Evolutionary conservation across 768 basidiomycete species (phyloP), one percentile per base, ranked within the genome.

Genomic region (Xerocomellus intermedius): DNA sequence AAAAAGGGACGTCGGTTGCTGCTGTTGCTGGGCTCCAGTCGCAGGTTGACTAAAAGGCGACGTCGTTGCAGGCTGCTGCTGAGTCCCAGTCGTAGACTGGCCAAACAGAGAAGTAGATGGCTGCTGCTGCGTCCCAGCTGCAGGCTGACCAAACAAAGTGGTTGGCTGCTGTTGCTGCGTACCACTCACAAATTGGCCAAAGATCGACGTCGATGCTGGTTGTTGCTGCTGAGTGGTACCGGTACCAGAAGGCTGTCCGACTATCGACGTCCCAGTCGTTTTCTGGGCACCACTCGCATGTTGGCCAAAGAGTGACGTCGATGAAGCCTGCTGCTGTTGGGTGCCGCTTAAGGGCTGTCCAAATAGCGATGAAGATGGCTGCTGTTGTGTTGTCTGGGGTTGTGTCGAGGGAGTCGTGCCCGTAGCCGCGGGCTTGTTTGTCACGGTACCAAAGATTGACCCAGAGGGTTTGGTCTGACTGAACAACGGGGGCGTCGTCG

Each of bases 401-500:
- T 64, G 59, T 12, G 57, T 56, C 38, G 53, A 48, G 4, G 64
- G 39, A 0, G 62, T 42, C 13, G 56, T 50, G 3, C 55, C 54
- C 50, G 60, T 52, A 42, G 70, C 49, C 58, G 63, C 43, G 5
- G 68, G 73, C 47, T 70, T 65, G 42, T 30, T 30, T 9, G 67
- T 61, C n/a, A n/a, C n/a, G 32, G 55, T 55, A 17, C 77, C 78
- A 67, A 82, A 81, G 50, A 78, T 59, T 16, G 72, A 66, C 17
- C 63, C 64, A 44, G 64, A 55, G 26, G 75, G 63, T 55, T 73
- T 75, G 35, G 65, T 48, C 54, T 68, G 66, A 12, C 74, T 64
- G 46, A 75, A 73, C 35, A 71, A 49, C 42, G 69, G 59, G 37
- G 73, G 60, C 33, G 76, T 69, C 56, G 76, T 75, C 41, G 75